phyloP scores from a whole-genome alignment of 2,329 filamentous ascomycete species.

The Alternaria viburni region DNA sequence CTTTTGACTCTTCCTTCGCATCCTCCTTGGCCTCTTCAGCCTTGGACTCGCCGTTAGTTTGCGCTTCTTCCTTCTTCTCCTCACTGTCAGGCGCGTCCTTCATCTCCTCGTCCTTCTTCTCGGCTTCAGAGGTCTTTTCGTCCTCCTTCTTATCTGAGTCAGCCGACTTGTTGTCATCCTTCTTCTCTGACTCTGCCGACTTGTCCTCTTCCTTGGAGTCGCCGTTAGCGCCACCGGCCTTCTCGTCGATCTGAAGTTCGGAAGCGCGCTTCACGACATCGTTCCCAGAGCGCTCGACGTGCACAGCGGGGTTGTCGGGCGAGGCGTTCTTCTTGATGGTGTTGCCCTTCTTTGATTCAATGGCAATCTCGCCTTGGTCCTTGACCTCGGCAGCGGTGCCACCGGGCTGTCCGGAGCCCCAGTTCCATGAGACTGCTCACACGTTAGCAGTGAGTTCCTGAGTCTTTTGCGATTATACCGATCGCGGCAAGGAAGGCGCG shows the following conservation, averaged over 20 bases:
- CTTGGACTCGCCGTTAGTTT: slow-evolving; percentile 33
- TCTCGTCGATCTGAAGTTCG: slow-evolving; percentile 64
- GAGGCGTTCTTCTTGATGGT: slow-evolving; percentile 69
- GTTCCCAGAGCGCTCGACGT: slow-evolving; percentile 64
- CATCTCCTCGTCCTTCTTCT: slow-evolving; percentile 40
- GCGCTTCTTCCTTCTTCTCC: slow-evolving; percentile 29
- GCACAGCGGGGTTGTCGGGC: slow-evolving; percentile 66
- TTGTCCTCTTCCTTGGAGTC: slow-evolving; percentile 43
- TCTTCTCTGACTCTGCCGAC: slow-evolving; percentile 40
- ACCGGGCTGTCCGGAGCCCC: slow-evolving; percentile 61
- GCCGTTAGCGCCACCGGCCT: slow-evolving; percentile 47
- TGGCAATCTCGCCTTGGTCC: slow-evolving; percentile 64
- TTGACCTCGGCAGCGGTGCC: slow-evolving; percentile 65
- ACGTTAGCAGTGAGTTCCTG: slow-evolving; percentile 5
- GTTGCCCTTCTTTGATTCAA: slow-evolving; percentile 68
- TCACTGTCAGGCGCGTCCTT: slow-evolving; percentile 25
- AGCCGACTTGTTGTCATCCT: slow-evolving; percentile 45
- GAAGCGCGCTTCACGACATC: slow-evolving; percentile 69
- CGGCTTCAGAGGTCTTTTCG: slow-evolving; percentile 39
- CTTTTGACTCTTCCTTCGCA: slow-evolving; percentile 28
- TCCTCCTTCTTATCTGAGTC: slow-evolving; percentile 32
- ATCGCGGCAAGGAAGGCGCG: slow-evolving; percentile 21
- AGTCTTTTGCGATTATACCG: slow-evolving; percentile 29
- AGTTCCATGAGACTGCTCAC: slow-evolving; percentile 66
- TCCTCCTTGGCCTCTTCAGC: slow-evolving; percentile 23